phyloP scores from a whole-genome alignment of 208 protist genomes.

The Leishmania tarentolae region DNA sequence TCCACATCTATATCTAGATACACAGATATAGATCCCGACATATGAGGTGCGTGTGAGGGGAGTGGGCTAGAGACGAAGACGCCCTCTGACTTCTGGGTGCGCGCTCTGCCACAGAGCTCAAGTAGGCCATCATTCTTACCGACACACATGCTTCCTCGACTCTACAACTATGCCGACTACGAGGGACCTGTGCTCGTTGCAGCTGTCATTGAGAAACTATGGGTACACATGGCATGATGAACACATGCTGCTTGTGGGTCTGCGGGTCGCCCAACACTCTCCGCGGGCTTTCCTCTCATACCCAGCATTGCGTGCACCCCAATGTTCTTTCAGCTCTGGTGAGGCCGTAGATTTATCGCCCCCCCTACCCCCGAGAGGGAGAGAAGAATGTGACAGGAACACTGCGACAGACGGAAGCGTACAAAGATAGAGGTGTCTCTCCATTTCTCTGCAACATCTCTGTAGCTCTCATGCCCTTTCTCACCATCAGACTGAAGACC shows the following conservation, averaged over 20 bases:
- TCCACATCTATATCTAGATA: no score
- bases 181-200: neutral
- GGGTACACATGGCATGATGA: neutral
- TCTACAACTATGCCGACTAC: neutral
- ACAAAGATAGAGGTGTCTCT: neutral
- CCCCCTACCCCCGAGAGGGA: neutral
- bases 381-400: neutral
- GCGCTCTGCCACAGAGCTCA: neutral
- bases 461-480: neutral
- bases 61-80: neutral
- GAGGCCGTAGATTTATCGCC: neutral
- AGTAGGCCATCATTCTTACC: neutral
- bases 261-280: neutral
- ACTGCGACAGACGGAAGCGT: neutral
- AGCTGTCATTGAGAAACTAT: neutral
- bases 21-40: neutral
- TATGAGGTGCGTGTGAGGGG: neutral
- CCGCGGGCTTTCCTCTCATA: neutral
- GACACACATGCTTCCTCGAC: neutral
- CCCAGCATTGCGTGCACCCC: neutral
- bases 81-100: neutral
- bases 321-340: neutral
- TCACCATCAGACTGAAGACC: neutral
- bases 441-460: neutral
- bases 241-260: neutral